A percentile compares a stretch with the other conserved stretches of the same genome.
These are phyloP conservation scores for Maudiozyma turicensis DNA, from an alignment of 805 yeast species.

Conservation along the genomic window DNA sequence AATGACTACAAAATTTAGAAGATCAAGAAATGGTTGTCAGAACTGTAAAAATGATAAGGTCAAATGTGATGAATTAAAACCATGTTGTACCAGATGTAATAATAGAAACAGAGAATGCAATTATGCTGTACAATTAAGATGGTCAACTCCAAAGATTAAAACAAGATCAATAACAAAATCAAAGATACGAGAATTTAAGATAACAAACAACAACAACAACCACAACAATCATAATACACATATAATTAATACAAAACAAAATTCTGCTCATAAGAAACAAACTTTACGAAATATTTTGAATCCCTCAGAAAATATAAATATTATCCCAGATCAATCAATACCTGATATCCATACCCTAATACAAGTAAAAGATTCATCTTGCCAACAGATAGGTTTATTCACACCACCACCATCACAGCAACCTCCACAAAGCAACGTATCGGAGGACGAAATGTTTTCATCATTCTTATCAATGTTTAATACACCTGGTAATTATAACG, in stretches of 20 bases:
- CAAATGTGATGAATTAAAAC: conserved; percentile 64
- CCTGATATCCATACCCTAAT: no score
- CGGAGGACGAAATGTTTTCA: not conserved
- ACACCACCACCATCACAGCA: not conserved
- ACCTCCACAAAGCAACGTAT: no score
- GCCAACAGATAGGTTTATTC: no score
- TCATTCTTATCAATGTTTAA: not conserved
- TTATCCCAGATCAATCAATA: no score
- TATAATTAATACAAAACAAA: no score
- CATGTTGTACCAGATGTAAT: conserved; percentile 48
- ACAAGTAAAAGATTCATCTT: no score
- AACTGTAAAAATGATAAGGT: conserved; percentile 52
- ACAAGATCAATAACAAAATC: not conserved
- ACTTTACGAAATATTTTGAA: no score
- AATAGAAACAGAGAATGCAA: conserved; percentile 43
- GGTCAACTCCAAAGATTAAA: conserved; percentile 30
- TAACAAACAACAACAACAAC: not conserved
- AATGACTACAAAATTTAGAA: conserved; percentile 3
- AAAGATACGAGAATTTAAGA: not conserved
- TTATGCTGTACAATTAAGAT: conserved; percentile 50
- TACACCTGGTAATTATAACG: not conserved
- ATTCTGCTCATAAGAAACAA: no score
- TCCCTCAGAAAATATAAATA: no score
- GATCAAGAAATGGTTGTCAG: conserved; percentile 53
- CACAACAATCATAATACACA: no score